phyloP scores from a whole-genome alignment of 2,329 filamentous ascomycete genomes.

The Diaporthe ilicicola region DNA sequence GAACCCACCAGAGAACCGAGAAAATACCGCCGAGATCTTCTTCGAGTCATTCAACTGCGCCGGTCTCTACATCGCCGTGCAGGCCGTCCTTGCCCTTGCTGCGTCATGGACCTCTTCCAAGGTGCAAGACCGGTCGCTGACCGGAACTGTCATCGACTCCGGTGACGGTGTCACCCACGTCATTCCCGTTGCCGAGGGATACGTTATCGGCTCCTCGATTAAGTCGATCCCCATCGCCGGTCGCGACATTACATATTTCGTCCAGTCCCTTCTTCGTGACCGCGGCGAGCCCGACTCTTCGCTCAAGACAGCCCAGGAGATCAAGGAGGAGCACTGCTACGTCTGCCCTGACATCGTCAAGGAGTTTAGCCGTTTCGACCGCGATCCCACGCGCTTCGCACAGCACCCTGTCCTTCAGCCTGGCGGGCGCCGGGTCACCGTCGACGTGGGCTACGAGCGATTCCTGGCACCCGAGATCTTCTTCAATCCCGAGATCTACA shows the following conservation, averaged over 20 bases:
- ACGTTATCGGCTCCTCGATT: constrained; percentile 98
- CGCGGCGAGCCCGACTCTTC: constrained; percentile 96
- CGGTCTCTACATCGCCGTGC: constrained; percentile 97
- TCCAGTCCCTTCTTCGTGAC: constrained; percentile 94
- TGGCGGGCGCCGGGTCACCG: constrained; percentile 82
- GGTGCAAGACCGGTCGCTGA: constrained; percentile 93
- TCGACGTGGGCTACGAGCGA: constrained; percentile 97
- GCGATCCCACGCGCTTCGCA: constrained; percentile 88
- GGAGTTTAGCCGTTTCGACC: constrained; percentile 94
- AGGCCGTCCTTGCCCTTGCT: constrained; percentile 94
- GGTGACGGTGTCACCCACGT: constrained; percentile 99
- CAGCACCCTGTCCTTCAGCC: constrained; percentile 89
- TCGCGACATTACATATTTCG: constrained; percentile 98
- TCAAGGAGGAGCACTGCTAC: constrained; percentile 99
- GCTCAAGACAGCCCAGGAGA: constrained; percentile 95
- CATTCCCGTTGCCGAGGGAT: constrained; percentile 97
- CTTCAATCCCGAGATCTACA: constrained; percentile 99
- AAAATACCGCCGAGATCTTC: constrained; percentile 99
- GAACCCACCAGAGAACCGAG: constrained; percentile 97
- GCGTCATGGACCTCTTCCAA: constrained; percentile 99
- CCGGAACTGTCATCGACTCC: constrained; percentile 97
- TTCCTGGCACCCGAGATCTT: constrained; percentile 99
- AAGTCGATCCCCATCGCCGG: constrained; percentile 99
- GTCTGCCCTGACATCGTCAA: constrained; percentile 99
- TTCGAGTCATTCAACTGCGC: constrained; percentile 99